Evolutionary conservation across 1,284 basidiomycete genomes (phyloP).

Genomic region (Erythrobasidium hasegawianum): DNA sequence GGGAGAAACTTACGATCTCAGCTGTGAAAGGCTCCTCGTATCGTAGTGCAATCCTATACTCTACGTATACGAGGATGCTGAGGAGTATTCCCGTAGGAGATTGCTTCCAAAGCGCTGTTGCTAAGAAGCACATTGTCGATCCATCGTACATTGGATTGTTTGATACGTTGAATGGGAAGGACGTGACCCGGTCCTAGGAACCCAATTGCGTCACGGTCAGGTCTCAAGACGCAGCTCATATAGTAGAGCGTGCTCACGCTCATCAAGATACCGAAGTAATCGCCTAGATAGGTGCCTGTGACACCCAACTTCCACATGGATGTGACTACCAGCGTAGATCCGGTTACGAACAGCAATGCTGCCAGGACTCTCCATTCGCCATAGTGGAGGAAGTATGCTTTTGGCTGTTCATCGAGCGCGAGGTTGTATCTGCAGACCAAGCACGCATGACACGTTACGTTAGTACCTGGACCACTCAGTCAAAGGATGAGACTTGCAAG

Average conservation of each 20-base stretch:
- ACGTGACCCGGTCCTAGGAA: conserved; percentile 53
- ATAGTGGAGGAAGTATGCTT: conserved; percentile 54
- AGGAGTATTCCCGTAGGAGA: conserved; percentile 73
- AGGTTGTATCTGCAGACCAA: conserved; percentile 59
- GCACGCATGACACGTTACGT: conserved; percentile 10
- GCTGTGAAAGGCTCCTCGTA: conserved; percentile 64
- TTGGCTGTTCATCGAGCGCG: conserved; percentile 70
- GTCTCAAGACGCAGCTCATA: too few species aligned
- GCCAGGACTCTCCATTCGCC: conserved; percentile 60
- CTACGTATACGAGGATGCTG: conserved; percentile 70
- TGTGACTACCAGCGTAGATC: conserved; percentile 76
- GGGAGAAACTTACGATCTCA: conserved; percentile 47
- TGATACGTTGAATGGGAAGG: conserved; percentile 91
- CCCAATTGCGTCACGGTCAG: background rate
- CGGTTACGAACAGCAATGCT: conserved; percentile 60
- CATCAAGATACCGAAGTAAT: conserved; percentile 99
- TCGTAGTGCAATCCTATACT: conserved; percentile 74
- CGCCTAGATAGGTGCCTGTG: conserved; percentile 63
- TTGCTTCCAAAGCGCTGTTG: conserved; percentile 79
- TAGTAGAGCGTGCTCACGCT: too few species aligned
- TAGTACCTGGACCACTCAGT: conserved; percentile 30
- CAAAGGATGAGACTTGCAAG: conserved; percentile 59
- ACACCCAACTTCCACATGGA: conserved; percentile 89
- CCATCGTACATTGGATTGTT: conserved; percentile 95
- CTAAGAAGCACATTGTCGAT: conserved; percentile 79